Conservation (phyloP, 1,139 yeast genomes). For the Scheffersomyces parashehatae region DNA sequence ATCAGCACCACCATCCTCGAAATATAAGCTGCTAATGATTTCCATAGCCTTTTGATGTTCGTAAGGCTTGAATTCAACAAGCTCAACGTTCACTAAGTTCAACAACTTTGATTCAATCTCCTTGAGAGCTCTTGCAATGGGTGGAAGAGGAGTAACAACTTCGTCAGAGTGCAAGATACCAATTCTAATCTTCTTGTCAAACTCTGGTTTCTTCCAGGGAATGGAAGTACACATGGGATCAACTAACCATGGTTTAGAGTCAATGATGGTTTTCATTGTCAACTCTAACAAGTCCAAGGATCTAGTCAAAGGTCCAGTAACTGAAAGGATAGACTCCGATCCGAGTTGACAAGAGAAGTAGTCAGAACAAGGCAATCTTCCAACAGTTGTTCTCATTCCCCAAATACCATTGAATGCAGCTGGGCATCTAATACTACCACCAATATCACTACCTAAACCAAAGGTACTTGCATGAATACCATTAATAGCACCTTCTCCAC, state of each 20-base stretch:
- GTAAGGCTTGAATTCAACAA: slow-evolving; percentile 17
- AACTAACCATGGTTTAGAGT: slow-evolving; percentile 22
- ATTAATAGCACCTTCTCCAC: slow-evolving; percentile 29
- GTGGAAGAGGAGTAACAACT: slow-evolving; percentile 22
- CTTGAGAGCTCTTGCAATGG: slow-evolving; percentile 21
- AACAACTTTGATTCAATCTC: slow-evolving; percentile 14
- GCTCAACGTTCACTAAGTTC: slow-evolving; percentile 13
- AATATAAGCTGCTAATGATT: slow-evolving; percentile 17
- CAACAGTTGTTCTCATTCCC: slow-evolving; percentile 52
- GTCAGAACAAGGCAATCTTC: slow-evolving; percentile 22
- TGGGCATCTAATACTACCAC: slow-evolving; percentile 62
- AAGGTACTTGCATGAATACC: slow-evolving; percentile 24
- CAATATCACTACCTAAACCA: slow-evolving; percentile 61
- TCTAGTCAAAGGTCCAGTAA: slow-evolving; percentile 47
- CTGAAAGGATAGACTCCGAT: slow-evolving; percentile 42
- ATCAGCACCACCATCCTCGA: slow-evolving; percentile 26
- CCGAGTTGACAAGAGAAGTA: slow-evolving; percentile 23
- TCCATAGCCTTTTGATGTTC: slow-evolving; percentile 14
- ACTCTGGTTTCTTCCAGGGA: slow-evolving; percentile 15
- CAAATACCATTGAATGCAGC: slow-evolving; percentile 54
- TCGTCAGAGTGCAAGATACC: slow-evolving; percentile 18
- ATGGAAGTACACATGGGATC: slow-evolving; percentile 18
- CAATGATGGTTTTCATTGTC: slow-evolving; percentile 26
- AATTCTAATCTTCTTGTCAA: slow-evolving; percentile 12
- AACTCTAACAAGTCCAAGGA: slow-evolving; percentile 25